Percentiles rank a stretch among this genome's conserved stretches.
Conservation (phyloP, 768 basidiomycete species). For the Lactifluus subvellereus region DNA sequence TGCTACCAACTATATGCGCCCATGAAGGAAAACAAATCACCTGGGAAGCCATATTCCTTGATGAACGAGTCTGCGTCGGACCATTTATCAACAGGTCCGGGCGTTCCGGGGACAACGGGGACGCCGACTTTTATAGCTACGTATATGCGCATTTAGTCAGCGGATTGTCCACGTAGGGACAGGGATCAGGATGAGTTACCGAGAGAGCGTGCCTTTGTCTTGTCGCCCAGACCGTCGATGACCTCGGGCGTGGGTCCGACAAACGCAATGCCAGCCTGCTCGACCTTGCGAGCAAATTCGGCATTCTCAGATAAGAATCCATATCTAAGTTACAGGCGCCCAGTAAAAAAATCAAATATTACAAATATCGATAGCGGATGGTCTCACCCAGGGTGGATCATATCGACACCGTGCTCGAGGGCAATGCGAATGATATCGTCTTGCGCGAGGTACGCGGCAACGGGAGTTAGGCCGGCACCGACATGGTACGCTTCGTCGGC, state of each 20-base stretch:
- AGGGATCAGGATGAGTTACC: conserved; percentile 40
- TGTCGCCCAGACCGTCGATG: conserved; percentile 96
- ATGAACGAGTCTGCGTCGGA: conserved; percentile 82
- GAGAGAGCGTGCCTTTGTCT: conserved; percentile 92
- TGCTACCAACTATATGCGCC: conserved; percentile 9
- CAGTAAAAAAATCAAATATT: not conserved
- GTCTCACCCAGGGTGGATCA: conserved; percentile 95
- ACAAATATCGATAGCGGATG: not conserved
- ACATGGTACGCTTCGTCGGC: conserved; percentile 99
- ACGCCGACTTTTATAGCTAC: conserved; percentile 85
- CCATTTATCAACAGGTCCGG: conserved; percentile 83
- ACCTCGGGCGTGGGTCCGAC: conserved; percentile 94
- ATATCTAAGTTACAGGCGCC: conserved; percentile 48
- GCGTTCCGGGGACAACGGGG: conserved; percentile 96
- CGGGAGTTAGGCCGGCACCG: conserved; percentile 92
- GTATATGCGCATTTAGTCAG: conserved; percentile 9
- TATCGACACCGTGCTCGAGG: conserved; percentile 97
- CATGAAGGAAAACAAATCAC: conserved; percentile 33
- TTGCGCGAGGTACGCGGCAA: conserved; percentile 94
- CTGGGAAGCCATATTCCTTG: conserved; percentile 93
- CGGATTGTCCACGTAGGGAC: conserved; percentile 12
- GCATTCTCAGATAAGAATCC: conserved; percentile 99
- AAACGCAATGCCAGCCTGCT: conserved; percentile 95
- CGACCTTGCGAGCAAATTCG: conserved; percentile 93
- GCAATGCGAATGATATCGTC: conserved; percentile 96